phyloP scores from a whole-genome alignment of 306 rosid species.

The Prunus kanzakura region DNA sequence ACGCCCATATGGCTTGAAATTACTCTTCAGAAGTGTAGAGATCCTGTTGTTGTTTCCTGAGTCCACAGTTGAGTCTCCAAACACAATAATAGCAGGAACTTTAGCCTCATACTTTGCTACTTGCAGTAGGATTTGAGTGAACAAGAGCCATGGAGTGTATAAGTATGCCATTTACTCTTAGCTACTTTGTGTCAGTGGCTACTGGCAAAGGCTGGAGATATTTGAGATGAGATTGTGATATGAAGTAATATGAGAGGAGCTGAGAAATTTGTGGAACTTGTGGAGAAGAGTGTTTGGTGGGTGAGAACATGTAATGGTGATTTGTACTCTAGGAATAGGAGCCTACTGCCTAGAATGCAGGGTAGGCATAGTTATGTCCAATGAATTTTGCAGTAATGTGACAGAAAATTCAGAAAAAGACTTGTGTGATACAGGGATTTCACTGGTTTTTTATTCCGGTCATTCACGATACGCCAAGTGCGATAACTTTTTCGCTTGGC shows the following conservation, averaged over 20 bases:
- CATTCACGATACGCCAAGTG: no score
- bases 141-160: constrained; percentile 22
- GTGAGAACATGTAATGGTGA: no score
- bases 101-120: constrained; percentile 12
- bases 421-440: no score
- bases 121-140: neutral
- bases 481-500: no score
- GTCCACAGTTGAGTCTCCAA: constrained; percentile 56
- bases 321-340: no score
- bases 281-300: neutral
- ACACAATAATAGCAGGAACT: constrained; percentile 49
- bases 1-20: constrained; percentile 50
- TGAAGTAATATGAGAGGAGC: neutral
- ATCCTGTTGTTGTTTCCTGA: constrained; percentile 45
- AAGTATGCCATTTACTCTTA: constrained; percentile 8
- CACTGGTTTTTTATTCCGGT: no score
- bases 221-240: neutral
- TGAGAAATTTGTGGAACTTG: neutral
- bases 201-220: neutral
- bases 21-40: constrained; percentile 36
- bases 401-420: no score
- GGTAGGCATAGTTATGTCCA: no score
- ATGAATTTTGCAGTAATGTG: no score
- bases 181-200: neutral
- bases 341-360: no score